These are phyloP conservation scores for Rickenella mellea DNA, from an alignment of 768 basidiomycete species.

Conservation along the genomic window DNA sequence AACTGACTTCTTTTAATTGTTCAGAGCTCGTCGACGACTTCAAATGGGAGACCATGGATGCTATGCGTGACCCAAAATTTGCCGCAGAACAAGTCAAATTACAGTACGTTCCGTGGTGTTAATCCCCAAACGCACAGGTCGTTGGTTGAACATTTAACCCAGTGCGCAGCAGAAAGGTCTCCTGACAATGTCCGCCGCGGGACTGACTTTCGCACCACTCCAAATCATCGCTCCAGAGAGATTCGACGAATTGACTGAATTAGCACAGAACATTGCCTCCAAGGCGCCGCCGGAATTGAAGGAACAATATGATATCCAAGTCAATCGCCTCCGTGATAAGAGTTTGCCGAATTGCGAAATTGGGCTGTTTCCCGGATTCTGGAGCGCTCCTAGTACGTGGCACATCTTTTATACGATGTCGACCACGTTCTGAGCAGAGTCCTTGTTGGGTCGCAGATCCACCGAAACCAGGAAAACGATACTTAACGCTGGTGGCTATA, in stretches of 20 bases:
- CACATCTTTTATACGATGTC: not conserved
- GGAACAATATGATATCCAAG: slow-evolving; percentile 31
- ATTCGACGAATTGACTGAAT: not conserved
- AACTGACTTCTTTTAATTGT: not conserved
- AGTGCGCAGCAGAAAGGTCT: not conserved
- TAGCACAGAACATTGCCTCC: not conserved
- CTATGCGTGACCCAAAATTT: slow-evolving; percentile 18
- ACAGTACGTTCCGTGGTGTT: slow-evolving; percentile 18
- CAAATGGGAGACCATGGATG: slow-evolving; percentile 18
- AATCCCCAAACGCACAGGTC: not conserved
- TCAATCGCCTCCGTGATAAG: slow-evolving; percentile 20
- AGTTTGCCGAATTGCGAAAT: not conserved
- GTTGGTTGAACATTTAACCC: not conserved
- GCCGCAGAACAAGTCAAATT: slow-evolving; percentile 20
- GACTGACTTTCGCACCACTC: not conserved
- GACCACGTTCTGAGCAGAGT: not conserved
- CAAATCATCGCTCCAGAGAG: not conserved
- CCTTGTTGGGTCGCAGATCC: not conserved
- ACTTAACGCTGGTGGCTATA: slow-evolving; percentile 14
- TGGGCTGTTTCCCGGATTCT: not conserved
- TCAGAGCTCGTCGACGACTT: slow-evolving; percentile 23
- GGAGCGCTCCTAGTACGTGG: not conserved
- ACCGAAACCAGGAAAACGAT: slow-evolving; percentile 12
- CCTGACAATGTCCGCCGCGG: not conserved
- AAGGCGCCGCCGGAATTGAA: slow-evolving; percentile 18